Evolutionary conservation across 2,329 filamentous ascomycete genomes (phyloP).

Genomic region (Elsinoe perseae): DNA sequence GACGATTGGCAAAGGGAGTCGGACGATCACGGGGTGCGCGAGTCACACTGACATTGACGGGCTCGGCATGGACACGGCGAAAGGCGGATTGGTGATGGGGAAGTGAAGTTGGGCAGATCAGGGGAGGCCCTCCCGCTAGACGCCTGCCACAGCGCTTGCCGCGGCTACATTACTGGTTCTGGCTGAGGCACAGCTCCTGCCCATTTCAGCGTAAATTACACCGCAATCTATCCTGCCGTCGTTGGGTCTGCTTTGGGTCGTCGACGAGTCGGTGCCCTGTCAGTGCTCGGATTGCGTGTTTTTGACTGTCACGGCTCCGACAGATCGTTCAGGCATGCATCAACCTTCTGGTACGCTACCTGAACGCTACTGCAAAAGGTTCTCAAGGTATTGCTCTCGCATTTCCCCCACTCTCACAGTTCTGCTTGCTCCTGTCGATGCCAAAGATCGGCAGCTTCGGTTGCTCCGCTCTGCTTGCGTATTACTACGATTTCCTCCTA

Average conservation of each 20-base stretch:
- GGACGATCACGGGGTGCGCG: not conserved
- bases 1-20: not conserved
- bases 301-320: not conserved
- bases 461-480: not conserved
- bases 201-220: conserved; percentile 9
- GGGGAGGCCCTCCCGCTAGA: not conserved
- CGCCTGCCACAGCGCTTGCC: conserved; percentile 5
- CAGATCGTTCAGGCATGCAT: not conserved
- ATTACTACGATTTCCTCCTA: not conserved
- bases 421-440: not conserved
- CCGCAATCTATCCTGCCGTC: conserved; percentile 7
- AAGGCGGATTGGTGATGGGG: not conserved
- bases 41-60: not conserved
- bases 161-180: conserved; percentile 3
- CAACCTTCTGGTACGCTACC: not conserved
- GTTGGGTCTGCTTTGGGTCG: not conserved
- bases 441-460: not conserved
- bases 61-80: conserved; percentile 3
- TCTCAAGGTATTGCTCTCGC: not conserved
- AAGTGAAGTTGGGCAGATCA: not conserved
- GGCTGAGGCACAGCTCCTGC: conserved; percentile 11
- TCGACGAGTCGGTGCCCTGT: not conserved
- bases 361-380: conserved; percentile 5
- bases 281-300: not conserved
- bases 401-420: not conserved